Conservation (phyloP, 1,284 basidiomycete genomes). For the Mycena citricolor region DNA sequence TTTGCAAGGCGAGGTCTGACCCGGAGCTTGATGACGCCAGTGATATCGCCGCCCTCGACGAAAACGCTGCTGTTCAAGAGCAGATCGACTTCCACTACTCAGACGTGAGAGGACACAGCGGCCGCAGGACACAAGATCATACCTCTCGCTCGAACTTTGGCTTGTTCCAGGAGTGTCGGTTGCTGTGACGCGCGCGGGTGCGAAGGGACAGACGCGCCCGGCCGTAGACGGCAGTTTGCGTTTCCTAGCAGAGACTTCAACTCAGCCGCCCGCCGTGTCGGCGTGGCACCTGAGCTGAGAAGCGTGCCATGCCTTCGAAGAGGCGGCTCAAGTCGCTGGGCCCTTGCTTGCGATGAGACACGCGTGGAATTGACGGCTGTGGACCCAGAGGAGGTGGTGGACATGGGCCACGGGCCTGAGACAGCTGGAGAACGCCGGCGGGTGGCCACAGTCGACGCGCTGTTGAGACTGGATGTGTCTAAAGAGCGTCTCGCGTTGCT, state of each 20-base stretch:
- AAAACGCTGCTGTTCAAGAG: slow-evolving; percentile 74
- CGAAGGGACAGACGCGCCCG: slow-evolving; percentile 47
- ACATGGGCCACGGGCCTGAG: no score
- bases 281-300: slow-evolving; percentile 45
- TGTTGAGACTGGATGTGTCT: no score
- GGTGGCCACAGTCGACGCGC: no score
- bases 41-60: slow-evolving; percentile 80
- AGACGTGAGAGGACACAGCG: not conserved
- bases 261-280: slow-evolving; percentile 51
- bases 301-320: slow-evolving; percentile 53
- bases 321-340: slow-evolving; percentile 23
- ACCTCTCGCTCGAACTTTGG: slow-evolving; percentile 60
- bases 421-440: no score
- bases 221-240: slow-evolving; percentile 52
- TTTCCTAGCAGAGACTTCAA: slow-evolving; percentile 63
- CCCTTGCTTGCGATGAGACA: no score
- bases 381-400: no score
- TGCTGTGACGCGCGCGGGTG: slow-evolving; percentile 25
- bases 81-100: slow-evolving; percentile 76
- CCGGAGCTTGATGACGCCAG: slow-evolving; percentile 72
- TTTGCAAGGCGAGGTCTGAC: slow-evolving; percentile 61
- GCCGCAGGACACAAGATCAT: not conserved
- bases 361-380: no score
- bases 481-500: no score
- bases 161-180: slow-evolving; percentile 56